Evolutionary conservation across 176 grass and related monocot species (phyloP), one percentile per base, ranked within the genome.

Genomic region (Microstegium vimineum): DNA sequence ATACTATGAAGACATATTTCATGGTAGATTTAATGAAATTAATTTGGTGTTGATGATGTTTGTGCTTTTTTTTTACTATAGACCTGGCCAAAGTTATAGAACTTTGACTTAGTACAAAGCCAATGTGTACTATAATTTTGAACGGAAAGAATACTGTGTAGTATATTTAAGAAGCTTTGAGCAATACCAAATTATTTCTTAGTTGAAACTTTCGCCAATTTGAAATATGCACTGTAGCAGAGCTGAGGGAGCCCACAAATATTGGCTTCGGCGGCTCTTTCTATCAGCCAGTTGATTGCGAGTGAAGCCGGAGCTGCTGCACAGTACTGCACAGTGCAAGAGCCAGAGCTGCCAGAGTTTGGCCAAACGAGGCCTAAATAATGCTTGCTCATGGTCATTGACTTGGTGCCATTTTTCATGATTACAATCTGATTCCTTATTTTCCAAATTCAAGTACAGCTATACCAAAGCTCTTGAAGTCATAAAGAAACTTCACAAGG

Each of bases 401-500:
- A 62, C 9, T 5, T 66, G 17, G 11, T 52, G 35, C 15, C 46
- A 75, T 74, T 47, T 74, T 33, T 79, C 62, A 76, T 60, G 25
- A 60, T 30, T 74, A 62, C 14, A 18, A 73, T 71, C 20, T 77
- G 51, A 79, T 85, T 43, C 60, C 42, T 69, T 77, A 76, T 66
- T 91, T 86, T 90, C 59, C 38, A 16, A 41, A 62, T 84, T 16
- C 52, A 13, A 62, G 12, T 83, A 75, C 81, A 98, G 95, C 42
- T 98, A 98, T 89, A 98, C 95, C 15, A 98, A 94, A 81, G 95
- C 95, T 85, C 83, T 98, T 22, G 95, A 98, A 90, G 92, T 92
- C 75, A 94, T 94, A 89, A 98, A 98, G 86, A 98, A 98, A 81
- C 95, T 98, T 89, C 95, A 94, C 86, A 98, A 94, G 86, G 95